Evolutionary conservation across 495 filamentous ascomycete genomes (phyloP), one percentile per base, ranked within the genome.

Genomic region (Xylaria acuta): DNA sequence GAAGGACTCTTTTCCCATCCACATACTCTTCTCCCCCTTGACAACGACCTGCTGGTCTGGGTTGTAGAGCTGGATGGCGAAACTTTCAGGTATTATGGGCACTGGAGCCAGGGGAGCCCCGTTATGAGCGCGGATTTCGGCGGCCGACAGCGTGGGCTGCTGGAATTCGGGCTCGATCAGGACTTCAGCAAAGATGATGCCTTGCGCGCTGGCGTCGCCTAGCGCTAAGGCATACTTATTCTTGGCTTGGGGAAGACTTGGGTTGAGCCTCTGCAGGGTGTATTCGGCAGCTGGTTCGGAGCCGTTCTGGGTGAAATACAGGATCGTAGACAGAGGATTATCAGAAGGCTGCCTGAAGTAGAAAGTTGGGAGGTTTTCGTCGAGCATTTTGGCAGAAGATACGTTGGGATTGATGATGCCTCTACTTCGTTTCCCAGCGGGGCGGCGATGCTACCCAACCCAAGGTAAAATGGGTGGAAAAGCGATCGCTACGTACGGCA

Each of bases 1-100:
- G 90, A 95, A 99, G 62, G 86, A 87, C 30, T 93, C 89, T 34
- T 89, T 90, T 60, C 89, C 90, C 75, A 91, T 92, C 92, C 93
- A 97, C 64, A 89, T 86, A 65, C 92, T 92, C 53, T 89, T 83
- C 70, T 92, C 88, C 78, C 92, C 88, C 78, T 86, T 89, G 54
- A 98, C 85, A 0, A 83, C 67, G 36, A 98, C 83, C 72, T 92
- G 85, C 80, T 97, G 95, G 82, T 98, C 95, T 0, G 96, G 96
- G 77, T 97, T 94, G 87, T 98, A 98, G 14, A 99, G 90, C 74
- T 95, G 92, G 66, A 98, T 87, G 22, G 87, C 86, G 80, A 98
- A 97, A 64, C 87, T 87, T 54, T 88, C 88, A 1, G 96, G 96
- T 43, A 95, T 83, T 30, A 94, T 85, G 14, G 95, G 91, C 75